A percentile compares a stretch with the other conserved stretches of the same genome.
Conservation (phyloP, 495 filamentous ascomycete species). For the Penicillium riverlandense region DNA sequence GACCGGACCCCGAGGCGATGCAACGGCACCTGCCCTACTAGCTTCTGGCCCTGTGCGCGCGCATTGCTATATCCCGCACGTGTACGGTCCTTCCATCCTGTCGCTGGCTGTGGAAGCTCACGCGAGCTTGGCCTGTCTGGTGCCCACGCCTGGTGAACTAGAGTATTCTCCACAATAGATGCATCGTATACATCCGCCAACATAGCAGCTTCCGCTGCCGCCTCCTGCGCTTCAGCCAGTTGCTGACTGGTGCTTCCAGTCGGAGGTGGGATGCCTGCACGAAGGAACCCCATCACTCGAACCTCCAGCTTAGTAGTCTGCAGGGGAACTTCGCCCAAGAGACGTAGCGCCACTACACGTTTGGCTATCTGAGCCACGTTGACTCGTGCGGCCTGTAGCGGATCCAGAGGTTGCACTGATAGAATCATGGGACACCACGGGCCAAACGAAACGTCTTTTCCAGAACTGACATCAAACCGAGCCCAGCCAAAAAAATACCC, state of each 20-base stretch:
- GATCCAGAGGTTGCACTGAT: slow-evolving; percentile 32
- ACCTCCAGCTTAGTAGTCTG: slow-evolving; percentile 36
- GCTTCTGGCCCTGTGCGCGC: slow-evolving; percentile 36
- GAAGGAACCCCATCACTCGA: slow-evolving; percentile 46
- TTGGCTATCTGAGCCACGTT: slow-evolving; percentile 32
- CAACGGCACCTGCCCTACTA: slow-evolving; percentile 46
- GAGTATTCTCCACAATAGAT: slow-evolving; percentile 37
- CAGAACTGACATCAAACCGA: slow-evolving; percentile 20
- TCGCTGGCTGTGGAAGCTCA: slow-evolving; percentile 15
- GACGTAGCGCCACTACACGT: slow-evolving; percentile 36
- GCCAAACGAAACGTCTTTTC: slow-evolving; percentile 3
- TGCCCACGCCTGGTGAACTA: slow-evolving; percentile 49
- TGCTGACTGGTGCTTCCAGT: slow-evolving; percentile 15
- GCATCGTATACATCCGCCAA: slow-evolving; percentile 43
- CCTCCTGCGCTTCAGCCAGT: slow-evolving; percentile 21
- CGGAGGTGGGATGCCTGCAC: slow-evolving; percentile 20
- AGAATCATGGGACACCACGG: slow-evolving; percentile 50
- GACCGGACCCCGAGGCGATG: slow-evolving; percentile 50
- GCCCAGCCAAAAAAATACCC: slow-evolving; percentile 63
- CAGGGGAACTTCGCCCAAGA: slow-evolving; percentile 34
- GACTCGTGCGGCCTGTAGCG: slow-evolving; percentile 27
- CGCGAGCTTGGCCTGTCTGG: slow-evolving; percentile 19
- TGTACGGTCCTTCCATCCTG: slow-evolving; percentile 22
- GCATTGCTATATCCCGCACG: slow-evolving; percentile 31
- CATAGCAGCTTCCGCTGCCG: slow-evolving; percentile 29